Evolutionary conservation across 1,284 basidiomycete genomes (phyloP), one percentile per base, ranked within the genome.

Genomic region (Leucoagaricus sp.): DNA sequence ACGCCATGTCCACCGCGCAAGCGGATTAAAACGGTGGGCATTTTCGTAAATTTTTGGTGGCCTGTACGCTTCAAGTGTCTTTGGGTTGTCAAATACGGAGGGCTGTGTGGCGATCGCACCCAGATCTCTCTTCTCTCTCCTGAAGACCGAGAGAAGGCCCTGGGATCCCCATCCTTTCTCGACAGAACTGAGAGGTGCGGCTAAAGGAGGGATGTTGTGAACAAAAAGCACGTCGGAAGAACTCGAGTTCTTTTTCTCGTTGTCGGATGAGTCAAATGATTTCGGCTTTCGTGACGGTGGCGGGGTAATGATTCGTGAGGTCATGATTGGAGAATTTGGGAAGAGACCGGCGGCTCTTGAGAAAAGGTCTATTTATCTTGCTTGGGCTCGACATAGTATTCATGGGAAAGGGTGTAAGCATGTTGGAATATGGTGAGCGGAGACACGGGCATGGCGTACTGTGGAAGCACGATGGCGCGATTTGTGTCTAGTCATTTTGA

Each of bases 1-100:
- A 34, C 81, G 68, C 79, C 82, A 86, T 9, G 87, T 89, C 87
- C 88, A 91, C 6, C 86, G 77, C 19, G 87, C 86, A 13, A 71
- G 53, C 0, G 84, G 82, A 64, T 91, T 84, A 63, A 90, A 89
- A 5, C 84, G 75, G 65, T 87, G 84, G 1, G 72, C 60, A 62
- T 86, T 87, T 68, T 88, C 86, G 63, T 84, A 87, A 42, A 73
- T 63, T 3, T 76, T 69, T 29, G 80, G 80, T 2, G 86, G 85
- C 6, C 78, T 75, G 65, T 86, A 87, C 19, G 75, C 70, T 61
- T 83, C 76, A 2, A 82, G 68, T 0, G 77, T 74, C 13, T 64
- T 60, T 0, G 83, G 81, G 64, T 87, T 82, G 61, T 86, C 85
- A 59, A 80, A 87, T 0, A 86, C 83, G 12, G 80, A 83, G 2